Evolutionary conservation across 23 red algal species (phyloP), one percentile per base, ranked within the genome.

Genomic region (Gracilaria vermiculophylla): DNA sequence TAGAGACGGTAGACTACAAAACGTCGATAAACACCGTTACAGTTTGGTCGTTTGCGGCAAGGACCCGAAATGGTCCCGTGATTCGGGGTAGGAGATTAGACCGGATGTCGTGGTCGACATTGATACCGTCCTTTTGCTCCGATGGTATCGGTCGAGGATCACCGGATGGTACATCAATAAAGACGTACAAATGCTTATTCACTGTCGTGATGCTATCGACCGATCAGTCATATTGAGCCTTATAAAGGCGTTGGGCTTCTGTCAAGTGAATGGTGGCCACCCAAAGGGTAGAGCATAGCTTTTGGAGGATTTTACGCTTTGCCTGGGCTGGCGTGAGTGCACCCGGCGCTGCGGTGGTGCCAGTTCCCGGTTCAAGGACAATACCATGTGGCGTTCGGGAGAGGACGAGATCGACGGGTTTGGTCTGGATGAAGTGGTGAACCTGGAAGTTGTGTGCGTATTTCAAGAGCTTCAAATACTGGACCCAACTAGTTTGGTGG

Each of bases 381-480:
- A 82, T 82, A 37, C 53, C 27, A 41, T 48, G 78, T 24, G 78
- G 78, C n/a, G 21, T n/a, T 5, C 78, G 31, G 27, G 78, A 47
- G 11, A 82, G 40, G 16, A 71, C 80, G 36, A 89, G 55, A 15
- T 89, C 85, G 33, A 89, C 67, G 0, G 69, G 43, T 3, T 48
- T 69, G 5, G 41, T 79, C 27, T 51, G 5, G 2, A 45, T 89
- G 1, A 29, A 58, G 19, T 52, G 23, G 34, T 89, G 85, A 2
- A 77, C 51, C 35, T 79, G 71, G 9, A 65, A 40, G 69, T 65
- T 78, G 33, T 89, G 78, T 1, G 51, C 85, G 21, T 50, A 58
- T 0, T 69, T 89, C 24, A 78, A 21, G 10, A 42, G 35, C 0
- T 64, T 0, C 4, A 56, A 0, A 21, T 76, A 32, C 8, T 49